A percentile compares a stretch with the other conserved stretches of the same genome.
These are phyloP conservation scores for Lactarius quietus DNA, from an alignment of 768 basidiomycete genomes.

Conservation along the genomic window DNA sequence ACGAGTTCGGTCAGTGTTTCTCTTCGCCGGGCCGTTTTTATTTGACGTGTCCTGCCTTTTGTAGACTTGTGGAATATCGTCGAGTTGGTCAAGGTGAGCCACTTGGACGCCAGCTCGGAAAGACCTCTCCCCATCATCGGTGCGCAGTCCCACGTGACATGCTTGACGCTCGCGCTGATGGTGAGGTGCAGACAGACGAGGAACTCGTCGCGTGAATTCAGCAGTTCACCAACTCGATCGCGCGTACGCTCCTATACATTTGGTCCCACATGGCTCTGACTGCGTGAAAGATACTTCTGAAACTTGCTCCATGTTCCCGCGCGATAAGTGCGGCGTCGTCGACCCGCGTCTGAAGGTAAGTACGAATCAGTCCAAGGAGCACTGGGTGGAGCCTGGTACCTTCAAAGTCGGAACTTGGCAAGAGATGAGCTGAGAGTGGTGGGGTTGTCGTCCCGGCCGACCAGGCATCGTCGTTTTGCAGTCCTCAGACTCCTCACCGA, in stretches of 20 bases:
- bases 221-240: slow-evolving; percentile 8
- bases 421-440: too few species aligned
- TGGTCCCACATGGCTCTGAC: too few species aligned
- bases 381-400: too few species aligned
- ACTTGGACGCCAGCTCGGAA: slow-evolving; percentile 11
- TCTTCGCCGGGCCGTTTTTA: not conserved
- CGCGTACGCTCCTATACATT: slow-evolving; percentile 9
- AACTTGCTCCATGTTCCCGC: slow-evolving; percentile 52
- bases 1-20: slow-evolving; percentile 31
- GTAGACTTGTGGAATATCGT: too few species aligned
- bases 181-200: slow-evolving; percentile 32
- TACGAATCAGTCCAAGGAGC: too few species aligned
- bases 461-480: too few species aligned
- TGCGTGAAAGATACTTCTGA: slow-evolving; percentile 43
- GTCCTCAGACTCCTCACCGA: too few species aligned
- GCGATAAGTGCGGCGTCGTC: slow-evolving; percentile 49
- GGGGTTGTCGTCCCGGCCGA: too few species aligned
- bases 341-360: slow-evolving; percentile 43
- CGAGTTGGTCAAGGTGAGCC: too few species aligned
- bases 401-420: too few species aligned
- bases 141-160: slow-evolving; percentile 11
- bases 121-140: slow-evolving; percentile 30
- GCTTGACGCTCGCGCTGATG: too few species aligned
- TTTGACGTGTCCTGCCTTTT: too few species aligned
- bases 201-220: slow-evolving; percentile 26